A percentile compares a stretch with the other conserved stretches of the same genome.
Evolutionary conservation across 2,329 filamentous ascomycete species (phyloP).

Genomic region (Pseudogymnoascus sp.): DNA sequence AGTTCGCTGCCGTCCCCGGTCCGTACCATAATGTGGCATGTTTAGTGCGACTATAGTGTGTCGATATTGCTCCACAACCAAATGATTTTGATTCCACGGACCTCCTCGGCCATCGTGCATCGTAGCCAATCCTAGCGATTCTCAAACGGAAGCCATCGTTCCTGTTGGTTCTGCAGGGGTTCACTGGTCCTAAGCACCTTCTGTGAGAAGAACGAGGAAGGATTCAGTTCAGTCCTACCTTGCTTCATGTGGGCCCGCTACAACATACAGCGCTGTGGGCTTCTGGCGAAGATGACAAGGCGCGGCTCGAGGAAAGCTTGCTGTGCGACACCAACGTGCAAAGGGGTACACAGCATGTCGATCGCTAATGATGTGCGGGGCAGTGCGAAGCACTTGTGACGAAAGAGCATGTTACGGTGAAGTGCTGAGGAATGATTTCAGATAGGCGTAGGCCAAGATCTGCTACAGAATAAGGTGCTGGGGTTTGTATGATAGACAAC

Average conservation of each 20-base stretch:
- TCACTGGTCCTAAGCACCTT: not conserved
- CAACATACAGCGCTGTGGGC: not conserved
- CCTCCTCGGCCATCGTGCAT: not conserved
- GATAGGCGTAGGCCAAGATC: not conserved
- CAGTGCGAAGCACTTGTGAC: not conserved
- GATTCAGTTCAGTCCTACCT: not conserved
- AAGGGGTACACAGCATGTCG: not conserved
- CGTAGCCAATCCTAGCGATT: not conserved
- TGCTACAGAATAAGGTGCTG: not conserved
- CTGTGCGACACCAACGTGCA: not conserved
- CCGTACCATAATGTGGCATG: not conserved
- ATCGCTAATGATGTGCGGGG: not conserved
- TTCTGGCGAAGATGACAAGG: not conserved
- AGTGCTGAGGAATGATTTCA: not conserved
- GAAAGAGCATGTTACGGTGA: not conserved
- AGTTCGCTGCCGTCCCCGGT: not conserved
- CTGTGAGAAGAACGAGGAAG: not conserved
- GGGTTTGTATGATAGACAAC: not conserved
- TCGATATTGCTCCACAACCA: not conserved
- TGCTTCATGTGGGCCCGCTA: not conserved
- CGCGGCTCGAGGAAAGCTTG: not conserved
- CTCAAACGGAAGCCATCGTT: not conserved
- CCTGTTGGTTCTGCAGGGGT: not conserved
- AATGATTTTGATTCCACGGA: not conserved
- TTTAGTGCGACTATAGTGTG: not conserved